Conservation (phyloP, 306 rosid species). For the Vicia villosa region DNA sequence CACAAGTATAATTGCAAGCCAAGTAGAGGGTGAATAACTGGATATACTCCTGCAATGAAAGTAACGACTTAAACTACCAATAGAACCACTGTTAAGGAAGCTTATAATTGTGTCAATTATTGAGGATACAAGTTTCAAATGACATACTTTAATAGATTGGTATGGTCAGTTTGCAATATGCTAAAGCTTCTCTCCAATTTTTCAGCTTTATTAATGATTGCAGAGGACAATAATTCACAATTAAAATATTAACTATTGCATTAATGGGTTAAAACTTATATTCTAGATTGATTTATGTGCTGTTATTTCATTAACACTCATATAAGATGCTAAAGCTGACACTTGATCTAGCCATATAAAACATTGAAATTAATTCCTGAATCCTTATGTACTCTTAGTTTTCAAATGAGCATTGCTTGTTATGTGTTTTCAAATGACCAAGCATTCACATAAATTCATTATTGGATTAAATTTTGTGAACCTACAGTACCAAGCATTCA, state of each 20-base stretch:
- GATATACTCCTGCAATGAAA: constrained; percentile 69
- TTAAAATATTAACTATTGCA: constrained; percentile 23
- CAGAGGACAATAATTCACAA: constrained; percentile 32
- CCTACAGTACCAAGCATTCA: too few species aligned
- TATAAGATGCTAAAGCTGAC: constrained; percentile 19
- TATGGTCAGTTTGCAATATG: constrained; percentile 82
- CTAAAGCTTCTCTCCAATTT: constrained; percentile 80
- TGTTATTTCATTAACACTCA: constrained; percentile 7
- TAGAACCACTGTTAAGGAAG: not conserved
- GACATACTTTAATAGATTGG: constrained; percentile 80
- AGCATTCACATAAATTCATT: too few species aligned
- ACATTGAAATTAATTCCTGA: constrained; percentile 20
- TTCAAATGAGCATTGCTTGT: not conserved
- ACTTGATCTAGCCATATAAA: constrained; percentile 16
- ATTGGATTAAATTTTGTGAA: too few species aligned
- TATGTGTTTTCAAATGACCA: too few species aligned
- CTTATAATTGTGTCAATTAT: constrained; percentile 17
- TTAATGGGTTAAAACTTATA: constrained; percentile 25
- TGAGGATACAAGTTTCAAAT: constrained; percentile 26
- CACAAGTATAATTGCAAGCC: constrained; percentile 90
- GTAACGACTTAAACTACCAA: constrained; percentile 27
- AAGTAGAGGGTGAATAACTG: constrained; percentile 77
- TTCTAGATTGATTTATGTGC: constrained; percentile 11
- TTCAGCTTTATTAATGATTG: constrained; percentile 84
- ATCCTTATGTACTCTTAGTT: constrained; percentile 15